phyloP scores from a whole-genome alignment of 2,329 filamentous ascomycete species.

The Colletotrichum lupini region DNA sequence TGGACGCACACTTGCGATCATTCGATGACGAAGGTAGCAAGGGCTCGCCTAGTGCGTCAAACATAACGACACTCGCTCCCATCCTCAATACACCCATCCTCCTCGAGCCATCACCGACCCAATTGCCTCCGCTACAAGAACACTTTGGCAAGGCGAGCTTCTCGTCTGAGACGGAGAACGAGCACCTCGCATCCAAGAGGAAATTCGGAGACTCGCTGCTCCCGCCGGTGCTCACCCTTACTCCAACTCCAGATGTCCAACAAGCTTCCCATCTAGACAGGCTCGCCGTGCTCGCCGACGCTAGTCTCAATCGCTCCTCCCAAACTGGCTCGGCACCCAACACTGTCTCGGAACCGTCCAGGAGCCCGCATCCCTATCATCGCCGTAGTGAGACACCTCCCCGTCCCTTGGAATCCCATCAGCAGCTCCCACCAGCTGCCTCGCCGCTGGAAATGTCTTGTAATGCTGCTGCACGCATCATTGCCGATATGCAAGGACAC shows the following conservation, averaged over 20 bases:
- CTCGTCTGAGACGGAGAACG: slow-evolving; percentile 6
- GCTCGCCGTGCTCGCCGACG: slow-evolving; percentile 51
- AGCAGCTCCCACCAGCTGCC: slow-evolving; percentile 24
- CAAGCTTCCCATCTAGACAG: slow-evolving; percentile 43
- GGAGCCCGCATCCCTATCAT: slow-evolving; percentile 29
- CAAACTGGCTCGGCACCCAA: slow-evolving; percentile 41
- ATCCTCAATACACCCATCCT: slow-evolving; percentile 25
- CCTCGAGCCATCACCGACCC: slow-evolving; percentile 13
- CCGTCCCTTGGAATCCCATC: slow-evolving; percentile 36
- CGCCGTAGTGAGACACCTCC: slow-evolving; percentile 24
- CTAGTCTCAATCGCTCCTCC: slow-evolving; percentile 39
- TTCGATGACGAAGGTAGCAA: slow-evolving; percentile 44
- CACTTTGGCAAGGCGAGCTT: slow-evolving; percentile 25
- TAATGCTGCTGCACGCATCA: slow-evolving; percentile 48
- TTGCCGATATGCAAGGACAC: slow-evolving; percentile 52
- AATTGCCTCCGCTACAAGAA: slow-evolving; percentile 23
- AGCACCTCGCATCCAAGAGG: slow-evolving; percentile 7
- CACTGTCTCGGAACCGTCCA: slow-evolving; percentile 36
- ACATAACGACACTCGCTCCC: slow-evolving; percentile 9
- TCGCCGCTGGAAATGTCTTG: slow-evolving; percentile 49
- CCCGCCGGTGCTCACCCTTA: slow-evolving; percentile 29
- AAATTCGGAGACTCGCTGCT: slow-evolving; percentile 22
- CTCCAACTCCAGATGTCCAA: slow-evolving; percentile 30
- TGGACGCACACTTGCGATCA: slow-evolving; percentile 53
- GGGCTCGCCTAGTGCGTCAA: slow-evolving; percentile 38